phyloP scores from a whole-genome alignment of 2,329 filamentous ascomycete genomes.

The Diplodia mutila region DNA sequence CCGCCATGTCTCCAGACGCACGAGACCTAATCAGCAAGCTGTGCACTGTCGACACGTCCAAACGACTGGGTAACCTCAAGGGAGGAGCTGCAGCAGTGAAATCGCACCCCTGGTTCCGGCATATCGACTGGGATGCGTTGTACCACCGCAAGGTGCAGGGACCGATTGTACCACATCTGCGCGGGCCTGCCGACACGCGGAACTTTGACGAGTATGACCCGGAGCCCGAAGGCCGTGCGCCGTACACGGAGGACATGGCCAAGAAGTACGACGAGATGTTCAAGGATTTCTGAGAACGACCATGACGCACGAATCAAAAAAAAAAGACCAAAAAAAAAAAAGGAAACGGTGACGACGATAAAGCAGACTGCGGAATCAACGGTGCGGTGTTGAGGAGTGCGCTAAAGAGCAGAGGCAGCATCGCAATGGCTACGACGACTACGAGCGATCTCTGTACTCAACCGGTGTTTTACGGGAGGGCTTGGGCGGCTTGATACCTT shows the following conservation, averaged over 20 bases:
- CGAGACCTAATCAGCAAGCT: slow-evolving; percentile 76
- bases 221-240: slow-evolving; percentile 66
- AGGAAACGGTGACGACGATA: background rate
- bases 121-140: slow-evolving; percentile 74
- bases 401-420: slow-evolving; percentile 4
- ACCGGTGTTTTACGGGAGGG: slow-evolving; percentile 7
- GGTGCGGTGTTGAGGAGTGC: background rate
- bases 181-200: slow-evolving; percentile 73
- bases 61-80: slow-evolving; percentile 76
- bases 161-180: slow-evolving; percentile 75
- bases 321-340: background rate
- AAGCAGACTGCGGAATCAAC: slow-evolving; percentile 5
- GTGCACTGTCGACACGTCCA: slow-evolving; percentile 78
- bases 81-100: slow-evolving; percentile 75
- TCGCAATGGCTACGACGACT: slow-evolving; percentile 16
- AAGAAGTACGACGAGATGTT: slow-evolving; percentile 73
- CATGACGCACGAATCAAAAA: slow-evolving; percentile 7
- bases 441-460: slow-evolving; percentile 22
- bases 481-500: slow-evolving; percentile 25
- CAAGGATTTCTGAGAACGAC: slow-evolving; percentile 63
- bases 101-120: slow-evolving; percentile 73
- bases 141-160: slow-evolving; percentile 66
- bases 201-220: slow-evolving; percentile 86
- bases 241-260: slow-evolving; percentile 71
- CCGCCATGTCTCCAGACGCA: slow-evolving; percentile 67